Percentiles rank a stretch among this genome's conserved stretches.
These are phyloP conservation scores for Lipomyces sp. DNA, from an alignment of 805 yeast species.

Conservation along the genomic window DNA sequence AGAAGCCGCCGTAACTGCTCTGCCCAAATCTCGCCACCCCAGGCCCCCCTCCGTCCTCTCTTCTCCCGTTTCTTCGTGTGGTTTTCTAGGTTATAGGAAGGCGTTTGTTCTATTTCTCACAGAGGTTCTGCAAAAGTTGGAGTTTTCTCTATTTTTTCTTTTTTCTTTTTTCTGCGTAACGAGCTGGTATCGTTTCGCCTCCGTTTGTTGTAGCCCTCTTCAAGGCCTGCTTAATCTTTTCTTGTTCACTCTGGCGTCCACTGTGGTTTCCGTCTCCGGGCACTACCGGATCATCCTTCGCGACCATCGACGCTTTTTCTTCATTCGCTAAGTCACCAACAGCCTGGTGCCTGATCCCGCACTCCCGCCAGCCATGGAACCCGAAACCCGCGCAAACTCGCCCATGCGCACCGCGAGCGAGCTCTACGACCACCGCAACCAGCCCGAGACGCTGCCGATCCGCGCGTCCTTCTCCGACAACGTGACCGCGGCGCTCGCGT, in stretches of 20 bases:
- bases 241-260: constrained; percentile 19
- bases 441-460: constrained; percentile 44
- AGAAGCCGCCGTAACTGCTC: constrained; percentile 35
- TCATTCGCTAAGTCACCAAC: constrained; percentile 6
- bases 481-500: neutral
- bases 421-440: constrained; percentile 50
- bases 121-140: neutral
- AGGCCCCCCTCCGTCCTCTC: neutral
- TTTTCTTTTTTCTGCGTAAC: neutral
- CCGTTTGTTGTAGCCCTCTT: no score
- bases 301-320: constrained; percentile 6
- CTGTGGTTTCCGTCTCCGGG: constrained; percentile 12
- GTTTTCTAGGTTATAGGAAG: neutral
- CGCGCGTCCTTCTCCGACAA: constrained; percentile 31
- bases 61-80: neutral
- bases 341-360: no score
- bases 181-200: neutral
- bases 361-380: no score
- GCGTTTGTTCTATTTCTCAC: neutral
- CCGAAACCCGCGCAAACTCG: constrained; percentile 21
- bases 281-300: constrained; percentile 20
- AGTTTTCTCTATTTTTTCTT: neutral
- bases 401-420: constrained; percentile 30
- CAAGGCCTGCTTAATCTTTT: neutral
- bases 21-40: neutral